Evolutionary conservation across 768 basidiomycete species (phyloP), one percentile per base, ranked within the genome.

Genomic region (Pleurotus sapidus): DNA sequence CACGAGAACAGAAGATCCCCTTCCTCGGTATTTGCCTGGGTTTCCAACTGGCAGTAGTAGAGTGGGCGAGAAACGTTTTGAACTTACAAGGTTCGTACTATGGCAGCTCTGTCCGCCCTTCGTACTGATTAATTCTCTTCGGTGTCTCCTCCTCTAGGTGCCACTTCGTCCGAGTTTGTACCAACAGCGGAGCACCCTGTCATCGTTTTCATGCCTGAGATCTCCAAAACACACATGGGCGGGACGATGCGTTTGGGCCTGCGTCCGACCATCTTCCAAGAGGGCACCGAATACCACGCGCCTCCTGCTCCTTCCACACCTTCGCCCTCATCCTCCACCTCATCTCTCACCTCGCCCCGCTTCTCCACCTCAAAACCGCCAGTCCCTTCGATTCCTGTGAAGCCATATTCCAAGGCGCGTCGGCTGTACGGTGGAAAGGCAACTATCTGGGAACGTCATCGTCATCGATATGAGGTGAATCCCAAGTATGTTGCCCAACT

Each of bases 181-280:
- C 67, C 82, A 3, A 71, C 83, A 1, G 75, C 87, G 1, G 69
- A 74, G n/a, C 76, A 88, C 61, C 91, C 89, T 0, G 79, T 95
- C 56, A 79, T 98, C 72, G 81, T 98, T 63, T 98, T 95, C 82
- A 99, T 99, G 97, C 97, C 97, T 15, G 97, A 99, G 70, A 92
- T 99, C 64, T 97, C 94, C 9, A 90, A 89, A 68, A 98, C 95
- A 11, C 95, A 98, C 62, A 93, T 98, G 85, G 97, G 97, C 51
- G 97, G 97, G 18, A 99, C 96, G n/a, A 99, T 99, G 97, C 88
- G 97, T 11, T 83, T 98, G n/a, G 97, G 97, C 20, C 79, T 98
- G 42, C 86, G 96, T n/a, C 94, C 96, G 3, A 99, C 96, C 2
- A 82, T 98, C 47, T 98, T 98, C 70, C 84, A 88, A 57, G 70